These are phyloP conservation scores for Parasarocladium wereldwijsianum DNA, from an alignment of 2,329 filamentous ascomycete genomes.

Conservation along the genomic window DNA sequence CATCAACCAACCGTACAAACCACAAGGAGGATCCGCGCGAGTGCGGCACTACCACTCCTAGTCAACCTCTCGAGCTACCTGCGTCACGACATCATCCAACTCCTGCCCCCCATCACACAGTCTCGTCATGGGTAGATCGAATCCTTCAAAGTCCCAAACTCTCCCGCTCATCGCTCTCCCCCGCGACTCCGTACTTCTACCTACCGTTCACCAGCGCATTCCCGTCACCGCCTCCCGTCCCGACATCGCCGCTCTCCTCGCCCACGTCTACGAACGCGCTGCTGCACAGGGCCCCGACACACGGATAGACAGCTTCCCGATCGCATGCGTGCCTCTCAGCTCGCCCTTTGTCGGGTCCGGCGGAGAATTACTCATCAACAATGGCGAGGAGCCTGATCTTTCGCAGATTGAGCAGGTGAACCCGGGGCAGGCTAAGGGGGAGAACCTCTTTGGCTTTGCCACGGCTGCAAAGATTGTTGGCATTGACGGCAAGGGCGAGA, in stretches of 20 bases:
- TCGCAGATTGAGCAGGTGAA: slow-evolving; percentile 33
- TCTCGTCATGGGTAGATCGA: slow-evolving; percentile 22
- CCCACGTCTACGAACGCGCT: slow-evolving; percentile 67
- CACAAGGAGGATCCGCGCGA: too few species aligned
- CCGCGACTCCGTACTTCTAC: slow-evolving; percentile 67
- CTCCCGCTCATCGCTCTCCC: slow-evolving; percentile 74
- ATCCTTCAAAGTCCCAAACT: slow-evolving; percentile 27
- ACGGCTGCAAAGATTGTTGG: slow-evolving; percentile 67
- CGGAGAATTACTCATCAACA: slow-evolving; percentile 61
- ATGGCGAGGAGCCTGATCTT: slow-evolving; percentile 37
- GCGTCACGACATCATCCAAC: not conserved
- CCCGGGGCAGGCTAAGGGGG: slow-evolving; percentile 44
- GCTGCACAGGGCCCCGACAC: slow-evolving; percentile 51
- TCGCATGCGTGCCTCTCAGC: slow-evolving; percentile 76
- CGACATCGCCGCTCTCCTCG: slow-evolving; percentile 78
- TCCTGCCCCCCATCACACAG: not conserved
- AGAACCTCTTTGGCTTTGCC: slow-evolving; percentile 71
- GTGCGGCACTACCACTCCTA: too few species aligned
- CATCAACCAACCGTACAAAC: too few species aligned
- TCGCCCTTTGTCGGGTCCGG: slow-evolving; percentile 60
- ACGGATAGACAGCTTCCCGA: slow-evolving; percentile 52
- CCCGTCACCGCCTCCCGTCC: slow-evolving; percentile 65
- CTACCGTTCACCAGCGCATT: slow-evolving; percentile 73
- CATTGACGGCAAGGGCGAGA: slow-evolving; percentile 59
- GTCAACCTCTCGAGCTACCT: too few species aligned